Conservation (phyloP, 257 asterid species). For the Penstemon eatonii region DNA sequence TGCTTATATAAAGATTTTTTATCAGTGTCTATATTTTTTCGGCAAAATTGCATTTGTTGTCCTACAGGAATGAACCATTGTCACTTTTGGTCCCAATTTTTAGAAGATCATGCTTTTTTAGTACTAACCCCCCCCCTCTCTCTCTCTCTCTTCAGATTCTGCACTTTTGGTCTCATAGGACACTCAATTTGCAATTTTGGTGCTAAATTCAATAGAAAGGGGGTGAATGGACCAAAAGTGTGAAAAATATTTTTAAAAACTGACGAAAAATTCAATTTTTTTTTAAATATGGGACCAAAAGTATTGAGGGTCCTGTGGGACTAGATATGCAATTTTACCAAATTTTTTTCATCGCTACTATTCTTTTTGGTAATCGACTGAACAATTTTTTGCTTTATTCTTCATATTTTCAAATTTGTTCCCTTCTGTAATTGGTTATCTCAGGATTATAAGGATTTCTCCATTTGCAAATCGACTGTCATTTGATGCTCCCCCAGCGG, state of each 20-base stretch:
- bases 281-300: too few relatives aligned
- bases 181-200: too few relatives aligned
- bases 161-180: too few relatives aligned
- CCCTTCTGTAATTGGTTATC: slow-evolving; percentile 16
- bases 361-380: slow-evolving; percentile 10
- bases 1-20: too few relatives aligned
- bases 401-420: slow-evolving; percentile 24
- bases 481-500: slow-evolving; percentile 84
- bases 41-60: slow-evolving; percentile 4
- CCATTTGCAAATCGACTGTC: slow-evolving; percentile 96
- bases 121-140: too few relatives aligned
- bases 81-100: neutral
- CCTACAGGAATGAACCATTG: neutral
- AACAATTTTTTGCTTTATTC: slow-evolving; percentile 14
- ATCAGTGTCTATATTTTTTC: too few relatives aligned
- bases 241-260: too few relatives aligned
- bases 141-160: accelerated
- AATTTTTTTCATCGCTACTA: neutral
- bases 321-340: too few relatives aligned
- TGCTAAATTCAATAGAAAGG: too few relatives aligned
- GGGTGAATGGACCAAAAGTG: too few relatives aligned
- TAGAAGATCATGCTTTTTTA: neutral
- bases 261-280: too few relatives aligned
- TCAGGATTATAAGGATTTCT: slow-evolving; percentile 88
- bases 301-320: too few relatives aligned